Percentiles rank a stretch among this genome's conserved stretches.
These are phyloP conservation scores for Paraleonurus japonicus DNA, from an alignment of 257 asterid species.

Conservation along the genomic window DNA sequence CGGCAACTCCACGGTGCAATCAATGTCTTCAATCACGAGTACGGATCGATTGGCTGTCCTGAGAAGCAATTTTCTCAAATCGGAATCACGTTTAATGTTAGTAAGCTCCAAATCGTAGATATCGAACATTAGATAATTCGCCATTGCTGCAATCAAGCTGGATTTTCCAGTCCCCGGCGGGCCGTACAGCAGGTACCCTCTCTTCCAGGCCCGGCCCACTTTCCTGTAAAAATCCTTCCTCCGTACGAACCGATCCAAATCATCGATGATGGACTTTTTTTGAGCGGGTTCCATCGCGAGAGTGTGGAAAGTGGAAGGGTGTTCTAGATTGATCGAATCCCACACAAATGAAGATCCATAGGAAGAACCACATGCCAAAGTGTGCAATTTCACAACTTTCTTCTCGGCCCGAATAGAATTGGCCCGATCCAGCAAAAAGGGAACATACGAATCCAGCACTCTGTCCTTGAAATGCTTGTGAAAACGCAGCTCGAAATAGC, in stretches of 20 bases:
- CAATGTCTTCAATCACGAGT: slow-evolving; percentile 77
- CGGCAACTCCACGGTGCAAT: slow-evolving; percentile 57
- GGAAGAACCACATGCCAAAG: slow-evolving; percentile 26
- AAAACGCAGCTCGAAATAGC: slow-evolving; percentile 58
- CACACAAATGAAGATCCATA: slow-evolving; percentile 25
- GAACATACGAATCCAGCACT: slow-evolving; percentile 50
- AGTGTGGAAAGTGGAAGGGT: slow-evolving; percentile 70
- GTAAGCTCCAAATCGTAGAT: slow-evolving; percentile 70
- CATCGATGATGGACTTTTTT: slow-evolving; percentile 41
- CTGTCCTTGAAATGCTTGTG: slow-evolving; percentile 35
- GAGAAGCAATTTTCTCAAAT: slow-evolving; percentile 60
- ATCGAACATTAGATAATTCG: slow-evolving; percentile 69
- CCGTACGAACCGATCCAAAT: slow-evolving; percentile 58
- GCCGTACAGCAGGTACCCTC: slow-evolving; percentile 71
- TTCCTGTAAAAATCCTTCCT: slow-evolving; percentile 63
- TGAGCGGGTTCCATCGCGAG: slow-evolving; percentile 51
- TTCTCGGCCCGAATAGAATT: slow-evolving; percentile 32
- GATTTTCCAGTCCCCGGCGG: slow-evolving; percentile 88
- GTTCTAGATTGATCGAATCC: slow-evolving; percentile 66
- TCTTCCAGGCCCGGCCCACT: slow-evolving; percentile 81
- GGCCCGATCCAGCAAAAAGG: slow-evolving; percentile 44
- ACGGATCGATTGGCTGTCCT: slow-evolving; percentile 62
- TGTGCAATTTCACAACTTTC: slow-evolving; percentile 49
- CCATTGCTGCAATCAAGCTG: slow-evolving; percentile 71
- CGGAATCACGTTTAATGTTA: slow-evolving; percentile 47